phyloP scores from a whole-genome alignment of 305 asterid species.

The Fraxinus latifolia region DNA sequence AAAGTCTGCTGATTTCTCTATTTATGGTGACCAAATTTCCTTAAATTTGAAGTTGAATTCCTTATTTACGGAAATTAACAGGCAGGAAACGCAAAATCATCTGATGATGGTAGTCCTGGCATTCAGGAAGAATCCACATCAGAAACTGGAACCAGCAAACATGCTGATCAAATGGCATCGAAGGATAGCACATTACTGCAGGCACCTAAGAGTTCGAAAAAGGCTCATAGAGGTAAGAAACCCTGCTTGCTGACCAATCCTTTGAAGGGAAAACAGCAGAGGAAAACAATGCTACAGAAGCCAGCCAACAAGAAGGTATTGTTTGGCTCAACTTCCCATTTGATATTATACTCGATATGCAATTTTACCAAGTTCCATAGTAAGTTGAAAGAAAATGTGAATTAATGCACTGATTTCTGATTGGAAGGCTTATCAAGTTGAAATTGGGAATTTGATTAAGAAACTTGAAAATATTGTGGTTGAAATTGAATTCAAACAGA shows the following conservation, averaged over 20 bases:
- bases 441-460: background rate
- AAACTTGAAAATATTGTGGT: background rate
- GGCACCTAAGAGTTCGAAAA: conserved; percentile 21
- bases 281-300: conserved; percentile 30
- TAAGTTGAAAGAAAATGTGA: background rate
- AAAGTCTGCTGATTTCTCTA: background rate
- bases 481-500: background rate
- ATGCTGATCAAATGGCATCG: conserved; percentile 32
- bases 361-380: background rate
- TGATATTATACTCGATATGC: conserved; percentile 3
- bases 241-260: conserved; percentile 33
- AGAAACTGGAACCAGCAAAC: conserved; percentile 31
- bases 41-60: conserved; percentile 15
- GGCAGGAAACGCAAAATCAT: conserved; percentile 38
- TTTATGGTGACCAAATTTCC: conserved; percentile 2
- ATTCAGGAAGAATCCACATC: conserved; percentile 34
- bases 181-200: conserved; percentile 28
- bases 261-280: conserved; percentile 41
- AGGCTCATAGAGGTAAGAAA: conserved; percentile 31
- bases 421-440: background rate
- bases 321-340: conserved; percentile 14
- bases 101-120: conserved; percentile 38
- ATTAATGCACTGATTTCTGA: background rate
- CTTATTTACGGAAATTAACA: conserved; percentile 29
- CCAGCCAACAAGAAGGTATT: conserved; percentile 50